Percentiles rank a stretch among this genome's conserved stretches.
These are phyloP conservation scores for Collybia nuda DNA, from an alignment of 768 basidiomycete genomes.

Conservation along the genomic window DNA sequence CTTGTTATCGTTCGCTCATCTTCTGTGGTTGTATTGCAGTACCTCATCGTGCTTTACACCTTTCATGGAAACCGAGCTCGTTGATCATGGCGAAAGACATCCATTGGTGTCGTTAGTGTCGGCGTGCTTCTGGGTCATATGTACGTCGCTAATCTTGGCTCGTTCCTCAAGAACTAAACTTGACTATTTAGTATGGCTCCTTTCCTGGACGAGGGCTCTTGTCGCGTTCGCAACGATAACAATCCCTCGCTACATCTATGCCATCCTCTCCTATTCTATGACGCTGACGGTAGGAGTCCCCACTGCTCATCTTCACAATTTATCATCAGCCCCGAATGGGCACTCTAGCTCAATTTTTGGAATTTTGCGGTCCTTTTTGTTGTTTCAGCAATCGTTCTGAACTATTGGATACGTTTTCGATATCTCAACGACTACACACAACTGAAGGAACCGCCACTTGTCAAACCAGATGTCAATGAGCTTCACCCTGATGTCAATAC, in stretches of 20 bases:
- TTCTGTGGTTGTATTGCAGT: conserved; percentile 1
- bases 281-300: conserved; percentile 65
- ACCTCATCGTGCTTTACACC: conserved; percentile 1
- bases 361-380: conserved; percentile 80
- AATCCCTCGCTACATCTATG: conserved; percentile 75
- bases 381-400: conserved; percentile 62
- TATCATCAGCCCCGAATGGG: conserved; percentile 3
- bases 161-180: background rate
- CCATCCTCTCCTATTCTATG: conserved; percentile 82
- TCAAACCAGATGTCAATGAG: conserved; percentile 82
- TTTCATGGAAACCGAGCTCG: conserved; percentile 36
- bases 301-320: conserved; percentile 13
- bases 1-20: conserved; percentile 12
- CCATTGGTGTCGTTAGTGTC: conserved; percentile 76
- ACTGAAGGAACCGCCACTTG: conserved; percentile 77
- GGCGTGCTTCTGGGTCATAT: conserved; percentile 81
- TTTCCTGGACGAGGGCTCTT: conserved; percentile 75
- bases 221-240: conserved; percentile 83
- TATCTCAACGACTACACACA: conserved; percentile 76
- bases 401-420: conserved; percentile 84
- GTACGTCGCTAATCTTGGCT: conserved; percentile 44
- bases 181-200: conserved; percentile 63
- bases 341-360: conserved; percentile 88
- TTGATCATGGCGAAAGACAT: conserved; percentile 47
- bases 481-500: conserved; percentile 92